Conservation (phyloP, 164 flowering plant genomes). For the grape (Vitis vinifera) region ASM3070453v1 NC_081807.1:19807001-19807500, state of each 20-base stretch:
- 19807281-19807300: slow-evolving; percentile 57
- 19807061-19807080: slow-evolving; percentile 54
- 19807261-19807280: slow-evolving; percentile 52
- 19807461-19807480: slow-evolving; percentile 35
- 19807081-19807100: slow-evolving; percentile 57
- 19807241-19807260: slow-evolving; percentile 63
- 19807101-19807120: slow-evolving; percentile 50
- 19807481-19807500: slow-evolving; percentile 37
- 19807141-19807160: slow-evolving; percentile 59
- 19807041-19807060: slow-evolving; percentile 62
- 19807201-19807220: slow-evolving; percentile 47
- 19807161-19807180: slow-evolving; percentile 59
- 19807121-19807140: slow-evolving; percentile 46
- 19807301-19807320: slow-evolving; percentile 54
- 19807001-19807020: slow-evolving; percentile 52
- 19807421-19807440: slow-evolving; percentile 49
- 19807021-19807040: slow-evolving; percentile 50
- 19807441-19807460: slow-evolving; percentile 48
- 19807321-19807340: slow-evolving; percentile 46
- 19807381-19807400: slow-evolving; percentile 30
- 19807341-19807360: slow-evolving; percentile 57
- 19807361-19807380: slow-evolving; percentile 54
- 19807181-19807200: slow-evolving; percentile 35
- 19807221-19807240: slow-evolving; percentile 46
- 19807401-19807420: slow-evolving; percentile 55